phyloP scores from a whole-genome alignment of 2,329 filamentous ascomycete genomes.

The Coniella vitis region DNA sequence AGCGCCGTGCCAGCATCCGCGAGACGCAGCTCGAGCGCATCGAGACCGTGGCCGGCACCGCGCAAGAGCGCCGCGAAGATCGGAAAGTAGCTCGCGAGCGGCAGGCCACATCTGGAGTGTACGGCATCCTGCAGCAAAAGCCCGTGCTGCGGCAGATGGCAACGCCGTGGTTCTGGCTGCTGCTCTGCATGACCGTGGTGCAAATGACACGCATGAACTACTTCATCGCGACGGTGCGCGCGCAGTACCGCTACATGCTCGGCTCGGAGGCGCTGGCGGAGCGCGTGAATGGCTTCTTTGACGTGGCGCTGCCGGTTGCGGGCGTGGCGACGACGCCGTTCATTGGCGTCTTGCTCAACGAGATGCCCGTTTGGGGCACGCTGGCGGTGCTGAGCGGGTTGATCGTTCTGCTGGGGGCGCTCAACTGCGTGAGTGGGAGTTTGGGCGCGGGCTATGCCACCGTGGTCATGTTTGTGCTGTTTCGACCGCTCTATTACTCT shows the following conservation, averaged over 20 bases:
- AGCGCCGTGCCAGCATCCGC: constrained; percentile 41
- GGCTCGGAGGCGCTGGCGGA: constrained; percentile 33
- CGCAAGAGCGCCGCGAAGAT: constrained; percentile 47
- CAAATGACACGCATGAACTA: constrained; percentile 67
- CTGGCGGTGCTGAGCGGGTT: constrained; percentile 51
- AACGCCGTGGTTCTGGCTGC: constrained; percentile 65
- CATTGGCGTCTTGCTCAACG: constrained; percentile 63
- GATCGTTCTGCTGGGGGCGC: constrained; percentile 55
- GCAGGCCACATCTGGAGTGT: constrained; percentile 56
- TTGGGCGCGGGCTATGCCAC: constrained; percentile 58
- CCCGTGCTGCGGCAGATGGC: constrained; percentile 58
- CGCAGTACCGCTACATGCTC: constrained; percentile 65
- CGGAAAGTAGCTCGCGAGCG: constrained; percentile 45
- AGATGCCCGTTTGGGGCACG: constrained; percentile 53
- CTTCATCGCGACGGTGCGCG: constrained; percentile 57
- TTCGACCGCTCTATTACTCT: constrained; percentile 71
- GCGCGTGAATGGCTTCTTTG: constrained; percentile 35
- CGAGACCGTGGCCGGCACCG: constrained; percentile 53
- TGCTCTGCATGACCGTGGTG: constrained; percentile 55
- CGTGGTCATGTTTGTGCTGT: constrained; percentile 61
- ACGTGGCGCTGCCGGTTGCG: constrained; percentile 54
- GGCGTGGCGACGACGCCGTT: constrained; percentile 65
- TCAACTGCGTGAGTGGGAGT: constrained; percentile 45
- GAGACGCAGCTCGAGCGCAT: constrained; percentile 55
- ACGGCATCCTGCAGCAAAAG: constrained; percentile 64